Evolutionary conservation across 257 asterid species (phyloP).

Genomic region (Buddleja alternifolia): DNA sequence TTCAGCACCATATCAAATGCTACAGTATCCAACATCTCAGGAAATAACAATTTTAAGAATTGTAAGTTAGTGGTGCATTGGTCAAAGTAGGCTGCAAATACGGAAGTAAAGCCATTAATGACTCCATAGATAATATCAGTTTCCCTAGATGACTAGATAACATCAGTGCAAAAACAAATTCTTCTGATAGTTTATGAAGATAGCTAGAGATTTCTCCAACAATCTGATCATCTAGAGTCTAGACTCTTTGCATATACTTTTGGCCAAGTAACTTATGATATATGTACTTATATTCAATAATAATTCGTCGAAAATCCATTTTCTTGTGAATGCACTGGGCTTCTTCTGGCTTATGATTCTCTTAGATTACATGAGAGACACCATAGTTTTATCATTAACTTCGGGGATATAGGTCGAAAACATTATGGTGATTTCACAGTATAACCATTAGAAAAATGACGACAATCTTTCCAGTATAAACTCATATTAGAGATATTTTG

Average conservation of each 20-base stretch:
- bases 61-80: not conserved
- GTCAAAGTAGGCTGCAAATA: not conserved
- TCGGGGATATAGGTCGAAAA: too few relatives aligned
- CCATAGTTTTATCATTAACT: too few relatives aligned
- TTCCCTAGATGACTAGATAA: not conserved
- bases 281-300: not conserved
- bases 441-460: too few relatives aligned
- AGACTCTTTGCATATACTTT: not conserved
- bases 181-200: not conserved
- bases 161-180: not conserved
- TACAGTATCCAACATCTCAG: not conserved
- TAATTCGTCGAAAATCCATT: not conserved
- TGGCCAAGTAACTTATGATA: not conserved
- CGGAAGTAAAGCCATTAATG: not conserved
- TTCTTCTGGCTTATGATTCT: too few relatives aligned
- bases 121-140: not conserved
- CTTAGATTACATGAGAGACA: too few relatives aligned
- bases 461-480: too few relatives aligned
- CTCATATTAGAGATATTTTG: too few relatives aligned
- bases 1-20: not conserved
- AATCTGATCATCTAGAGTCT: not conserved
- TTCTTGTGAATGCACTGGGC: not conserved
- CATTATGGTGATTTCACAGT: too few relatives aligned
- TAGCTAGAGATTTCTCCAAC: not conserved
- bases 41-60: not conserved